phyloP scores from a whole-genome alignment of 257 asterid species.

The Rubia yunnanensis region DNA sequence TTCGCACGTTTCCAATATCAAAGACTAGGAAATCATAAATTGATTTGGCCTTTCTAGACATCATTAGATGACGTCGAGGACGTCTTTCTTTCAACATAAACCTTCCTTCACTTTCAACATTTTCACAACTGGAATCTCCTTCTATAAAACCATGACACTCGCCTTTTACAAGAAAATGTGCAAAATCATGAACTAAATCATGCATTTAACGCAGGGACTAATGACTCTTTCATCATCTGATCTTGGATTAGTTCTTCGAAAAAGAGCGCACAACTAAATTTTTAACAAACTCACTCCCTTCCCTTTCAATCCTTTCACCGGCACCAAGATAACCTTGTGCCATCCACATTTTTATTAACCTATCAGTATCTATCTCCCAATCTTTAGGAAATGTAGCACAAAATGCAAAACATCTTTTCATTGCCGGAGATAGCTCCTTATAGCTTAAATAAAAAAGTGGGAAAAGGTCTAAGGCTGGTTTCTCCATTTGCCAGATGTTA shows the following conservation, averaged over 20 bases:
- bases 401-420: neutral
- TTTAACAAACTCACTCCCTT: neutral
- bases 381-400: neutral
- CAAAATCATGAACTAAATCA: neutral
- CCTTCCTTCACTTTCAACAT: too few relatives aligned
- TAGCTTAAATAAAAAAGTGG: neutral
- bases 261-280: neutral
- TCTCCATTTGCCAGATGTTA: neutral
- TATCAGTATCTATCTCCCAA: neutral
- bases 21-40: neutral
- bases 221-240: too few relatives aligned
- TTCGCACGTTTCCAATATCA: neutral
- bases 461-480: neutral
- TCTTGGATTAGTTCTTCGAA: too few relatives aligned
- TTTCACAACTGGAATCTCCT: neutral
- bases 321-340: neutral
- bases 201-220: neutral
- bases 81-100: neutral
- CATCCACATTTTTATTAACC: neutral
- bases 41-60: too few relatives aligned
- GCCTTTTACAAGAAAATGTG: neutral
- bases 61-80: neutral
- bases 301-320: neutral
- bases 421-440: neutral
- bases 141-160: neutral